Evolutionary conservation across 192 early-diverging fungal species (phyloP).

Genomic region (Linnemannia hyalina): DNA sequence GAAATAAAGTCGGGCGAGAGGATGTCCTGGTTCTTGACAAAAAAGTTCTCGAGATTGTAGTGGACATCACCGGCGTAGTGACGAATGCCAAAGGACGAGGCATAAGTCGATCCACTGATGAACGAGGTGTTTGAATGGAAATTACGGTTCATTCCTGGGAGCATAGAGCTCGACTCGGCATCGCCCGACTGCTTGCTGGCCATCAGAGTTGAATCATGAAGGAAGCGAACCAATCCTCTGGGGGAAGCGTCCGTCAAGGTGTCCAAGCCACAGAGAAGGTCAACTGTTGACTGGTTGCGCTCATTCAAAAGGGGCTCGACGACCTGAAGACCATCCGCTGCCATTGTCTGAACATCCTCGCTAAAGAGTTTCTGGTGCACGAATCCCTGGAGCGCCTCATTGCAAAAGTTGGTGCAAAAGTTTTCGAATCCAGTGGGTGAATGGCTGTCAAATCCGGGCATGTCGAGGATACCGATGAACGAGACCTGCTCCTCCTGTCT

Average conservation of each 20-base stretch:
- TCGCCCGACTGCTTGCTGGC: slow-evolving; percentile 57
- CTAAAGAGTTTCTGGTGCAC: slow-evolving; percentile 69
- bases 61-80: slow-evolving; percentile 81
- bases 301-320: slow-evolving; percentile 40
- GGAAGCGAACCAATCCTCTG: slow-evolving; percentile 43
- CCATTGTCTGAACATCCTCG: slow-evolving; percentile 55
- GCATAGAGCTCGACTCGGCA: slow-evolving; percentile 61
- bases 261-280: slow-evolving; percentile 58
- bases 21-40: slow-evolving; percentile 82
- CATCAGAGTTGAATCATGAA: slow-evolving; percentile 47
- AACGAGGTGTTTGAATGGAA: slow-evolving; percentile 63
- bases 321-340: slow-evolving; percentile 24
- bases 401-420: slow-evolving; percentile 79
- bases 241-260: slow-evolving; percentile 44
- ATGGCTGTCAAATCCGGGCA: slow-evolving; percentile 79
- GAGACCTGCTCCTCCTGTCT: slow-evolving; percentile 74
- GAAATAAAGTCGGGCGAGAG: slow-evolving; percentile 87
- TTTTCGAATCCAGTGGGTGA: slow-evolving; percentile 77
- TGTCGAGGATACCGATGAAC: slow-evolving; percentile 91
- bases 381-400: slow-evolving; percentile 78
- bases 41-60: slow-evolving; percentile 83
- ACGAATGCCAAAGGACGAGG: slow-evolving; percentile 76
- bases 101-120: slow-evolving; percentile 54
- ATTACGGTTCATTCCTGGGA: slow-evolving; percentile 59
- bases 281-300: slow-evolving; percentile 62